Base-by-base conservation (phyloP, 768 basidiomycete genomes). In the Hygrocybe coccinea region DNA sequence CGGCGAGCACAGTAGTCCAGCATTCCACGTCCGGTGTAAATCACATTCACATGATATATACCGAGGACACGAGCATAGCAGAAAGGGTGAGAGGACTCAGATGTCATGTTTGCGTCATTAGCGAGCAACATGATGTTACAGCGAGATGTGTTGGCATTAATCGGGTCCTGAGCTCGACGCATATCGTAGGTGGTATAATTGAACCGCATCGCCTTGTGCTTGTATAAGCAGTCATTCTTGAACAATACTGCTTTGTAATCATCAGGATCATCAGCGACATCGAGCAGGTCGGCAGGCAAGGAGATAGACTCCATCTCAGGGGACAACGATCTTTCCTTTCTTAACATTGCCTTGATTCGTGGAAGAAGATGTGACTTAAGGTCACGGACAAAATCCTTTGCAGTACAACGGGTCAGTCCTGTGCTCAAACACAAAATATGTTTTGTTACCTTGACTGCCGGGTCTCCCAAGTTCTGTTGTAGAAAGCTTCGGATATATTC, bases 131-230 rank as follows among this genome's bases (percentile, higher is more conserved):
- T 70, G 33, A 71, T 49, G 34, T 64, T 35, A 35, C 49, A 25
- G 11, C 59, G 60, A 11, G 50, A 49, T 10, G 46, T 52, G 1
- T 34, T 29, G 0, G 59, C 51, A 14, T 62, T 59, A 22, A 72
- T 55, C 2, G 52, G 10, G 38, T 71, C 67, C 46, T 65, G 60
- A 15, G 58, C 60, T 1, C 62, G 39, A 17, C 58, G 58, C 1
- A 72, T 36, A 53, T 71, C 62, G 6, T 71, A 71, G 0, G 65
- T 70, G 1, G 70, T 73, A 45, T 72, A 72, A 36, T 71, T 69
- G 22, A 74, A 33, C 3, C 55, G 47, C 33, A 71, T 29, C 1
- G 49, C 50, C 33, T 62, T 60, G 39, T 64, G 56, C 1, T 46
- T 45, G 57, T 69, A 68, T 1, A 71, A 48, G 2, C 25, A 8